Conservation (phyloP, 2,329 filamentous ascomycete species). For the Neonectria punicea region DNA sequence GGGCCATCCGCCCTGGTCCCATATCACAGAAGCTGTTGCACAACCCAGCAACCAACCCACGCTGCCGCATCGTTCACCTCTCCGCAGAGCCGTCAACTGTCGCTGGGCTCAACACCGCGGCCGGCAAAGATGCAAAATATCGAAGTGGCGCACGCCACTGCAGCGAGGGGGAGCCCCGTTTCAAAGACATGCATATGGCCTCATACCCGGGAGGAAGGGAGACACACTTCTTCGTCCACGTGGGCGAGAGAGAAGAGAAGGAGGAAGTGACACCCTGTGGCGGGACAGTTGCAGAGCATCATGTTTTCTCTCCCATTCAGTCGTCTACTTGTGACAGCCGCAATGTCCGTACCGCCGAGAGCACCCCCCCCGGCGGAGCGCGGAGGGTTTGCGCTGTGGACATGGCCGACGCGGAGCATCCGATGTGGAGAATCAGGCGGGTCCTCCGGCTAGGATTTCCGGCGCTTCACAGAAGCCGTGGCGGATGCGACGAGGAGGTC, state of each 20-base stretch:
- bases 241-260: constrained; percentile 1
- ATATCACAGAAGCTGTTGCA: constrained; percentile 1
- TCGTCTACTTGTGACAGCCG: background rate
- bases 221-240: constrained; percentile 6
- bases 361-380: background rate
- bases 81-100: background rate
- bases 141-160: constrained; percentile 5
- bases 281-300: constrained; percentile 3
- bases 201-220: background rate
- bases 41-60: constrained; percentile 7
- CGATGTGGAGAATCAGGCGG: background rate
- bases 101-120: background rate
- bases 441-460: background rate
- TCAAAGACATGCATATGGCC: constrained; percentile 15
- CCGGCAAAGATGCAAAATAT: constrained; percentile 1
- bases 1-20: background rate
- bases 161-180: background rate
- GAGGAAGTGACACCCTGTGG: background rate
- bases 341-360: background rate
- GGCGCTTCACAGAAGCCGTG: background rate
- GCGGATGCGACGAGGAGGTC: background rate
- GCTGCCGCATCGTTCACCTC: background rate
- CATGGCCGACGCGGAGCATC: background rate
- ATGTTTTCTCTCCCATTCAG: background rate
- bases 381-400: background rate